These are phyloP conservation scores for Rubroboletus satanas DNA, from an alignment of 768 basidiomycete species.

Conservation along the genomic window DNA sequence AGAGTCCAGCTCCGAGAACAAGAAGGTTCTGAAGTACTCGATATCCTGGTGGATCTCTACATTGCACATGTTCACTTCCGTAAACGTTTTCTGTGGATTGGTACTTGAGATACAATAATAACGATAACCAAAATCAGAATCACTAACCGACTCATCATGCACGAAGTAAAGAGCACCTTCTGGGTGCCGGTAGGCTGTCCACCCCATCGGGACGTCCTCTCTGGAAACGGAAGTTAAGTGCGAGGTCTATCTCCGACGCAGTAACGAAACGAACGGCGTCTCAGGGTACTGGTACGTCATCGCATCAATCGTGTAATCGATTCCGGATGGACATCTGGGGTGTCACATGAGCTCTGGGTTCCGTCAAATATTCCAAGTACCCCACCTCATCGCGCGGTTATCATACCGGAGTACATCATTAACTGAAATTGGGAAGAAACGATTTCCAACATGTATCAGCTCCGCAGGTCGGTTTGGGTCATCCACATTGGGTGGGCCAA, in stretches of 20 bases:
- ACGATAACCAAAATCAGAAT: neutral
- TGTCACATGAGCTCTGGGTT: neutral
- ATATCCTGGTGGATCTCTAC: conserved; percentile 31
- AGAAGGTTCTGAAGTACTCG: conserved; percentile 27
- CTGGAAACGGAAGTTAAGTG: conserved; percentile 4
- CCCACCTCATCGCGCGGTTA: conserved; percentile 8
- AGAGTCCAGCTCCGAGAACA: conserved; percentile 18
- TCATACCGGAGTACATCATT: conserved; percentile 8
- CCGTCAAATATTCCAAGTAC: neutral
- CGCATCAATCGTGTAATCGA: conserved; percentile 8
- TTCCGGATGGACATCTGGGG: neutral
- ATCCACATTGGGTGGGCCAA: conserved; percentile 3
- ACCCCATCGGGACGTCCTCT: conserved; percentile 30
- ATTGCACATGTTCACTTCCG: conserved; percentile 54
- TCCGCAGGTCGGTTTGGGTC: conserved; percentile 10
- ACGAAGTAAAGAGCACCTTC: conserved; percentile 62
- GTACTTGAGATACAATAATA: neutral
- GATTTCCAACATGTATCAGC: neutral
- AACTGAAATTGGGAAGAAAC: conserved; percentile 18
- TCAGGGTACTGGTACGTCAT: conserved; percentile 18
- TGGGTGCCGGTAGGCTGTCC: conserved; percentile 50
- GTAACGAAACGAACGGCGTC: conserved; percentile 16
- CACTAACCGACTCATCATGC: conserved; percentile 41
- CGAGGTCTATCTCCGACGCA: neutral
- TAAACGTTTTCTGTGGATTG: conserved; percentile 45